These are phyloP conservation scores for Flaveria brownii DNA, from an alignment of 129 eudicot genomes.

Conservation along the genomic window DNA sequence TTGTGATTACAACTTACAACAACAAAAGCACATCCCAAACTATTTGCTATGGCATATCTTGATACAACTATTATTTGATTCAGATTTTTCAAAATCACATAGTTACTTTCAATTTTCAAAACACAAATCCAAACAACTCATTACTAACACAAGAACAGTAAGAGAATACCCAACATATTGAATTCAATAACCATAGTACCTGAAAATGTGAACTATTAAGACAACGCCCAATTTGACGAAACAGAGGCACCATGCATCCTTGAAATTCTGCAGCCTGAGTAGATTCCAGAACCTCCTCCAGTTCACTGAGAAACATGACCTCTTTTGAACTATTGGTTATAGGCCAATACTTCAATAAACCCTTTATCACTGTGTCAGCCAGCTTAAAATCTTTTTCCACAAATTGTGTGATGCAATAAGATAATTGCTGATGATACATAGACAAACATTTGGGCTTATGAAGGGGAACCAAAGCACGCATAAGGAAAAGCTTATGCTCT, in stretches of 20 bases:
- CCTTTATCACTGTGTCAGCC: slow-evolving; percentile 65
- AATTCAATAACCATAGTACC: slow-evolving; percentile 35
- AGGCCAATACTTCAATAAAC: slow-evolving; percentile 77
- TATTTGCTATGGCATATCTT: background rate
- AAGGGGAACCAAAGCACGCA: slow-evolving; percentile 69
- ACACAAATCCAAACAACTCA: background rate
- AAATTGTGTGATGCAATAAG: slow-evolving; percentile 71
- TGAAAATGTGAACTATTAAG: slow-evolving; percentile 76
- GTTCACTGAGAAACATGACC: slow-evolving; percentile 65
- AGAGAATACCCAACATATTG: background rate
- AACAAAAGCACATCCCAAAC: slow-evolving; percentile 1
- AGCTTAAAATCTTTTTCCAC: slow-evolving; percentile 73
- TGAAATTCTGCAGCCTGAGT: slow-evolving; percentile 77
- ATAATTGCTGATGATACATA: slow-evolving; percentile 69
- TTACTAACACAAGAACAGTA: slow-evolving; percentile 4
- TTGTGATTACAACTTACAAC: background rate
- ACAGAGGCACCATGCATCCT: slow-evolving; percentile 64
- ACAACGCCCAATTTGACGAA: slow-evolving; percentile 62
- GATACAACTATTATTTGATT: background rate
- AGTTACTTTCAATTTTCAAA: background rate
- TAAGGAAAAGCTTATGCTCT: slow-evolving; percentile 65
- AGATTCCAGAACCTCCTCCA: slow-evolving; percentile 75
- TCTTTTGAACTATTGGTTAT: slow-evolving; percentile 67
- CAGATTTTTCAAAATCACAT: background rate
- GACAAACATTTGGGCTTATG: slow-evolving; percentile 70